Evolutionary conservation across 75 land plant genomes (phyloP), one percentile per base, ranked within the genome.

Genomic region (Sequoiadendron giganteum): DNA sequence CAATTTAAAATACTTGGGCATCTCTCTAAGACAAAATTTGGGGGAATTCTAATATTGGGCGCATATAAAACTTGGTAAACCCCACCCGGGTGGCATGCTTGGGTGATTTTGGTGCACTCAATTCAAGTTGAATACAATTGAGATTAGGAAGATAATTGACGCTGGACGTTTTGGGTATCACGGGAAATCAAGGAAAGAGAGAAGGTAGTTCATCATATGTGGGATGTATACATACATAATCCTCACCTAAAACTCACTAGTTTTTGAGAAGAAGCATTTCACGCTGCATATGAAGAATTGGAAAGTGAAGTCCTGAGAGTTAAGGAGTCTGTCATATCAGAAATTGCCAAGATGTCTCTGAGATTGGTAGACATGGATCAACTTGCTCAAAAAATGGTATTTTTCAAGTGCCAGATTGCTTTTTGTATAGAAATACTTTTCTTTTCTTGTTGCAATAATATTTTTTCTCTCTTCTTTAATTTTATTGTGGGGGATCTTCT

Each of bases 221-320:
- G 95, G 95, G 93, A 94, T 83, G 72, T 93, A 80, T 94, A 94
- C 90, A 84, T 90, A 15, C 91, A 92, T 43, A 89, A 87, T 47
- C 70, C 54, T 10, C 84, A 89, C 30, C 79, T 85, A 32, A 58
- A 88, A 65, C 84, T 94, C 89, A 90, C 92, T 4, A 75, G 90
- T 10, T 94, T 94, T 79, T 94, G 95, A 94, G 88, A 90, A 86
- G 92, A 93, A 88, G 95, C 95, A 2, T 94, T 94, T 85, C 93
- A 94, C 89, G 95, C 95, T 65, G 95, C 95, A 14, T 94, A 93
- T 72, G 93, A 93, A 88, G 87, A 93, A 32, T 75, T 94, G 80
- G 88, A 86, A 2, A 90, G 93, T 28, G 95, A 94, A 61, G 91
- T 77, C 48, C 92, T 88, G 0, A 90, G 85, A 18, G 86, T 85